Percentiles rank a stretch among this genome's conserved stretches.
These are phyloP conservation scores for Nemania sp. DNA, from an alignment of 2,329 filamentous ascomycete species.

Conservation along the genomic window DNA sequence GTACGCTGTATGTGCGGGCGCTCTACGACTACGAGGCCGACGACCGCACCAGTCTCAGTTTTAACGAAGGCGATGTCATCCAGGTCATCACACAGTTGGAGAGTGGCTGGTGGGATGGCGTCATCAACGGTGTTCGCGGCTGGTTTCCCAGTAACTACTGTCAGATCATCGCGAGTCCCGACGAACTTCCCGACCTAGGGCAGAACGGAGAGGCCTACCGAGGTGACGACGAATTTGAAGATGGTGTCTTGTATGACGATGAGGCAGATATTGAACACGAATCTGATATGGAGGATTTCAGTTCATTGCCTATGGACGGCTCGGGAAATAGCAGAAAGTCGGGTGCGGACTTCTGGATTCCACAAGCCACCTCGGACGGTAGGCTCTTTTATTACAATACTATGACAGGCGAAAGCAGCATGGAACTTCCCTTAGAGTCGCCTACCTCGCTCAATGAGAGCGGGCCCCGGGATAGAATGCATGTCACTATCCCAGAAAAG, in stretches of 20 bases:
- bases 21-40: slow-evolving; percentile 98
- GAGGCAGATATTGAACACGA: slow-evolving; percentile 69
- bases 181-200: slow-evolving; percentile 68
- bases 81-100: slow-evolving; percentile 98
- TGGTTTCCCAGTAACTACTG: slow-evolving; percentile 99
- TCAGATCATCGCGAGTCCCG: slow-evolving; percentile 76
- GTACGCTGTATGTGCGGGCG: slow-evolving; percentile 88
- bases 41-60: slow-evolving; percentile 94
- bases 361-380: slow-evolving; percentile 91
- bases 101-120: slow-evolving; percentile 99
- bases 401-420: slow-evolving; percentile 90
- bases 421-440: slow-evolving; percentile 92
- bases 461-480: slow-evolving; percentile 85
- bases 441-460: slow-evolving; percentile 78
- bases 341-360: slow-evolving; percentile 97
- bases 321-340: slow-evolving; percentile 61
- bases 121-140: slow-evolving; percentile 93
- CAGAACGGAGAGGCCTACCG: slow-evolving; percentile 59
- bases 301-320: slow-evolving; percentile 69
- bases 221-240: slow-evolving; percentile 64
- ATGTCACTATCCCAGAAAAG: slow-evolving; percentile 85
- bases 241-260: slow-evolving; percentile 67
- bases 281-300: slow-evolving; percentile 62
- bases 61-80: slow-evolving; percentile 95
- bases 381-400: slow-evolving; percentile 98